Base-by-base conservation (phyloP, 1,284 basidiomycete species). In the Cutaneotrichosporon mucoides region DNA sequence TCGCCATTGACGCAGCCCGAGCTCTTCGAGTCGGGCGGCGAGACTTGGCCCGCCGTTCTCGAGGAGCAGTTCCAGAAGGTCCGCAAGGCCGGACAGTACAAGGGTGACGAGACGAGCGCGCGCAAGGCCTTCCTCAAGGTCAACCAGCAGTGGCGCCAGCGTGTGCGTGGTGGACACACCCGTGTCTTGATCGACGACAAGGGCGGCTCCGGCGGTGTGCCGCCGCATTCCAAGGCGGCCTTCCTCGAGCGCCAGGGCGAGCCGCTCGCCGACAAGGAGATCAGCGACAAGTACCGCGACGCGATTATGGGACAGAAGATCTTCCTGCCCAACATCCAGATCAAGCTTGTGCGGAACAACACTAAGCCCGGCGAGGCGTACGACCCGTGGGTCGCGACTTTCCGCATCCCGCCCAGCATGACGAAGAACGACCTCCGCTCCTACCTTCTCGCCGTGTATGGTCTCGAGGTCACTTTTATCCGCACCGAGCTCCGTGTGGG, bases 381-480 rank as follows among this genome's bases (percentile, higher is more conserved):
- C 82, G 95, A 97, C 68, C 89, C 92, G 1, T 93, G 88, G 80
- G 88, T 92, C 76, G 93, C 93, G 6, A 97, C 94, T 1, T 96
- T 97, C 82, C 88, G 91, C 59, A 84, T 96, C 45, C 81, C 82
- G 1, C 86, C 86, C 60, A 86, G 85, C 55, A 83, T 95, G 79
- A 95, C 92, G 57, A 97, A 97, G 80, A 90, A 88, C 63, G 91
- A 93, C 77, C 81, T 97, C 38, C 86, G 92, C 49, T 88, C 88
- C 3, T 95, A 96, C 77, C 84, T 97, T 36, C 79, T 80, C 42
- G 82, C 90, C 35, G 84, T 89, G 46, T 97, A 97, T 72, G 90
- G 89, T 63, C 87, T 96, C 44, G 81, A 86, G 69, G 88, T 88
- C 57, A 96, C 93, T 7, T 97, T 94, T 78, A 91, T 95, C 65